These are phyloP conservation scores for Fusarium napiforme DNA, from an alignment of 2,329 filamentous ascomycete genomes.

Conservation along the genomic window DNA sequence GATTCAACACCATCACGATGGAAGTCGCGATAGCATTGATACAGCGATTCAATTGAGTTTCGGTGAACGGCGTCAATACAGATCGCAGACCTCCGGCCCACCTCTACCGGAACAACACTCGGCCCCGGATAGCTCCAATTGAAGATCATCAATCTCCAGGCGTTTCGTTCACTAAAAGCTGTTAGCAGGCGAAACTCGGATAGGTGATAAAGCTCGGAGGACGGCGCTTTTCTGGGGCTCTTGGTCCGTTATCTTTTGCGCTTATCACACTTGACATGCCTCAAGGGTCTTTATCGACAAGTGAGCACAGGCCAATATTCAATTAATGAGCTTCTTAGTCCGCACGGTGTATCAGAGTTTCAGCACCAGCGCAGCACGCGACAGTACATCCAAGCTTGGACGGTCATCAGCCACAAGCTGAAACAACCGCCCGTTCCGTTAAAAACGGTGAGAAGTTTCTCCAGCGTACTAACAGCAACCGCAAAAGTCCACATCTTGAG, in stretches of 20 bases:
- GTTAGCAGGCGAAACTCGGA: conserved; percentile 41
- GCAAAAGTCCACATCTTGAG: background rate
- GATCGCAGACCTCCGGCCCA: background rate
- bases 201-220: conserved; percentile 18
- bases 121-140: background rate
- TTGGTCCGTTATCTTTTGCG: conserved; percentile 22
- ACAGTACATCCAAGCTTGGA: conserved; percentile 2
- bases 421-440: background rate
- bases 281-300: conserved; percentile 14
- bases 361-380: conserved; percentile 3
- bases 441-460: background rate
- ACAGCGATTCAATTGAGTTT: background rate
- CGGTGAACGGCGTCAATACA: background rate
- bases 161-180: conserved; percentile 45
- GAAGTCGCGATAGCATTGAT: background rate
- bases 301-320: conserved; percentile 19
- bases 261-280: conserved; percentile 17
- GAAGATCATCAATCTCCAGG: background rate
- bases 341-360: conserved; percentile 20
- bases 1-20: background rate
- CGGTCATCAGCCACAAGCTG: conserved; percentile 13
- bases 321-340: background rate
- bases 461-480: background rate
- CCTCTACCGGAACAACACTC: background rate
- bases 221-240: conserved; percentile 17